Evolutionary conservation across 805 yeast genomes (phyloP).

Genomic region (Tetrapisispora phaffii): DNA sequence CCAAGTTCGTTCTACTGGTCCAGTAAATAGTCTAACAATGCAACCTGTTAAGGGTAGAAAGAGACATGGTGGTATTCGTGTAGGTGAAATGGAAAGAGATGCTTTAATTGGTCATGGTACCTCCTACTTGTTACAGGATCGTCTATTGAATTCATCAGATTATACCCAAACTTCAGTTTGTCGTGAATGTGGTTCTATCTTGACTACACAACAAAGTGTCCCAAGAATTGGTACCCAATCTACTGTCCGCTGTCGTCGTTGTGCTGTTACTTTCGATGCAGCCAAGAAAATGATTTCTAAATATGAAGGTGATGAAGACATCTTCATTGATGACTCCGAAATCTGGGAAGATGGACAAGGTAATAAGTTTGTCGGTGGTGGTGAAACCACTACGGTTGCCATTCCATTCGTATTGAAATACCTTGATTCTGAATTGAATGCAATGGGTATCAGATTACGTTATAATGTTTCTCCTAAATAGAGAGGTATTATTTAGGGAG

Average conservation of each 20-base stretch:
- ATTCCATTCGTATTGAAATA: conserved; percentile 94
- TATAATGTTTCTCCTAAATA: conserved; percentile 69
- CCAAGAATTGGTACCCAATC: conserved; percentile 83
- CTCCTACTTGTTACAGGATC: conserved; percentile 86
- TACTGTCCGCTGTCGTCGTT: conserved; percentile 77
- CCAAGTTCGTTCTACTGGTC: conserved; percentile 98
- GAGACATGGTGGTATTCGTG: conserved; percentile 98
- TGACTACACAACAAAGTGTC: conserved; percentile 82
- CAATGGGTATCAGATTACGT: conserved; percentile 93
- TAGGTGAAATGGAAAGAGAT: conserved; percentile 99
- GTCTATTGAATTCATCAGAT: conserved; percentile 89
- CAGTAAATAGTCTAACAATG: conserved; percentile 93
- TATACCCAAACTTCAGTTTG: conserved; percentile 87
- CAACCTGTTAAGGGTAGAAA: conserved; percentile 99
- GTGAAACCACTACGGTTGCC: conserved; percentile 87
- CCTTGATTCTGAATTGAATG: conserved; percentile 87
- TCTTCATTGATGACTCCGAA: conserved; percentile 55
- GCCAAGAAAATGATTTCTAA: conserved; percentile 35
- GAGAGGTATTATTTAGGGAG: background rate
- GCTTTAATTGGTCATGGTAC: conserved; percentile 98
- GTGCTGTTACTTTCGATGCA: conserved; percentile 64
- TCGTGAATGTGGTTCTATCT: conserved; percentile 84
- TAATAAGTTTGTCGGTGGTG: conserved; percentile 82
- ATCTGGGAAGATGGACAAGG: conserved; percentile 98
- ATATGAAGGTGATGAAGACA: conserved; percentile 25